Percentiles rank a stretch among this genome's conserved stretches.
Conservation (phyloP, 2,329 filamentous ascomycete species). For the Penicillium polonicum region DNA sequence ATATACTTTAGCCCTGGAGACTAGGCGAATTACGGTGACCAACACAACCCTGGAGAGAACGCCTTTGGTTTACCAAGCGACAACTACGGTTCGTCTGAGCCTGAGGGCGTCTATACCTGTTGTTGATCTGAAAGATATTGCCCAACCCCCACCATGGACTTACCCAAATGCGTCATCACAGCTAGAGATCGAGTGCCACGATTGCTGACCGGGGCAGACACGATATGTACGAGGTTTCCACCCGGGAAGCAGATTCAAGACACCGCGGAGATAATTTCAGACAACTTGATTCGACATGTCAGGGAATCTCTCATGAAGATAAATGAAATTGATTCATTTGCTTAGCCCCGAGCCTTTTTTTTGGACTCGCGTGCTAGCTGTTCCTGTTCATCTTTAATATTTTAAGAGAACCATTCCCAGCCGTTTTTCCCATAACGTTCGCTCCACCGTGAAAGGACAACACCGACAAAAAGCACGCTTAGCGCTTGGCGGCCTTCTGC, state of each 20-base stretch:
- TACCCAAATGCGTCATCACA: slow-evolving; percentile 1
- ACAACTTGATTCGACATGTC: slow-evolving; percentile 16
- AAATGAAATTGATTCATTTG: slow-evolving; percentile 36
- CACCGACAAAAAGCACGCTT: slow-evolving; percentile 38
- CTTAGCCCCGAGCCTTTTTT: slow-evolving; percentile 31
- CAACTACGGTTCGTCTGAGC: background rate
- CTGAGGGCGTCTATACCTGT: background rate
- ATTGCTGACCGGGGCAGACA: background rate
- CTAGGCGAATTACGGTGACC: background rate
- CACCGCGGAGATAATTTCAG: slow-evolving; percentile 6
- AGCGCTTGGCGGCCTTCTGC: slow-evolving; percentile 60
- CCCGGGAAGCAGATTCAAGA: background rate
- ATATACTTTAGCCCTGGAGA: background rate
- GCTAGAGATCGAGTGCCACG: background rate
- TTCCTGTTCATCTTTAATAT: slow-evolving; percentile 35
- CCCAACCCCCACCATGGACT: background rate
- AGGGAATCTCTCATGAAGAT: slow-evolving; percentile 30
- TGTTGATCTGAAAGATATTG: background rate
- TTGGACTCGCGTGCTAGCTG: slow-evolving; percentile 31
- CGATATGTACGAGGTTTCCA: background rate
- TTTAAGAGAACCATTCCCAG: slow-evolving; percentile 37
- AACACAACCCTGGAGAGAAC: background rate
- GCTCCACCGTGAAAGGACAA: slow-evolving; percentile 39
- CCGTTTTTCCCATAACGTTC: slow-evolving; percentile 37
- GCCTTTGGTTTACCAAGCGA: background rate